Evolutionary conservation across 2,329 filamentous ascomycete genomes (phyloP).

Genomic region (Dactylellina cionopaga): DNA sequence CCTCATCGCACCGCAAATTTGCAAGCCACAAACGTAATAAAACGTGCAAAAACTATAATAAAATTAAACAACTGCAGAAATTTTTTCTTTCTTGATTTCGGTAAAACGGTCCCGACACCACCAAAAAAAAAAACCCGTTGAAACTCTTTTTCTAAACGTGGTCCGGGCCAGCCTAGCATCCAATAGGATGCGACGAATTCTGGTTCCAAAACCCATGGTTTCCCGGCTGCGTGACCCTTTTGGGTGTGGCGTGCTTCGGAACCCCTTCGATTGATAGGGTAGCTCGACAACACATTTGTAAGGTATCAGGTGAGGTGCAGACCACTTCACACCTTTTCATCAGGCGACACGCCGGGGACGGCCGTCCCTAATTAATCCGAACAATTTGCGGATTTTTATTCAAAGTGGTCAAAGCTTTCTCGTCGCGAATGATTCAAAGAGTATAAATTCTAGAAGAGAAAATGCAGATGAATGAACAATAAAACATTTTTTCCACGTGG

Average conservation of each 20-base stretch:
- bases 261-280: too few species aligned
- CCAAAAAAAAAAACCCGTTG: too few species aligned
- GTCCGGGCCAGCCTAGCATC: slow-evolving; percentile 13
- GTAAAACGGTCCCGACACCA: too few species aligned
- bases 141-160: background rate
- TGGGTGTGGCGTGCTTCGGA: slow-evolving; percentile 53
- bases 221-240: background rate
- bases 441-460: too few species aligned
- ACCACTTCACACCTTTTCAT: slow-evolving; percentile 34
- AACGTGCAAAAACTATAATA: slow-evolving; percentile 9
- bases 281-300: slow-evolving; percentile 47
- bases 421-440: too few species aligned
- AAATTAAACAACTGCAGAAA: background rate
- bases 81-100: too few species aligned
- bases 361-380: slow-evolving; percentile 49
- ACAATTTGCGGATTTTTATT: too few species aligned
- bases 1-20: background rate
- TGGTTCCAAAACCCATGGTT: slow-evolving; percentile 2
- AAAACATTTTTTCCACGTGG: slow-evolving; percentile 22
- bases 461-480: background rate
- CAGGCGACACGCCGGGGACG: slow-evolving; percentile 37
- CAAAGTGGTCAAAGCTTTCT: slow-evolving; percentile 8
- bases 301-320: slow-evolving; percentile 53
- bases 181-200: slow-evolving; percentile 25
- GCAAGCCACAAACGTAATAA: slow-evolving; percentile 8